A percentile compares a stretch with the other conserved stretches of the same genome.
Conservation (phyloP, 768 basidiomycete genomes). For the Postia placenta region DNA sequence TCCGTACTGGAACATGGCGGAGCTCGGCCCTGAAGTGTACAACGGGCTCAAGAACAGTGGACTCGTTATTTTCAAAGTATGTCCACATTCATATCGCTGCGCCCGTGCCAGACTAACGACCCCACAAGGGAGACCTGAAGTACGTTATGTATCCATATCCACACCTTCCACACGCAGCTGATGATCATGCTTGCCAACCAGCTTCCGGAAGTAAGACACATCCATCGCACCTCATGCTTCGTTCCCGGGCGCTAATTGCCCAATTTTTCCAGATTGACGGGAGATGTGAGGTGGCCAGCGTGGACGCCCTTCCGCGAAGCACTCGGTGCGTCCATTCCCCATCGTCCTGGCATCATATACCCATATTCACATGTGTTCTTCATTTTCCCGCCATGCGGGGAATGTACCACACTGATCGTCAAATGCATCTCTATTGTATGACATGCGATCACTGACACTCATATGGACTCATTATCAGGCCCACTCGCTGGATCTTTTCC, state of each 20-base stretch:
- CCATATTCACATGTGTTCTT: not conserved
- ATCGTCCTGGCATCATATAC: not conserved
- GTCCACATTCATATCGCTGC: not conserved
- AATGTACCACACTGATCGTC: no score
- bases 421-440: no score
- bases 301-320: conserved; percentile 71
- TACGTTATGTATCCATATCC: conserved; percentile 31
- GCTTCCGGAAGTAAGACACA: conserved; percentile 74
- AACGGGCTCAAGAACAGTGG: conserved; percentile 44
- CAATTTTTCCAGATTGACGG: conserved; percentile 56
- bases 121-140: conserved; percentile 80
- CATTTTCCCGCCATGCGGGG: not conserved
- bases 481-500: conserved; percentile 77
- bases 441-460: not conserved
- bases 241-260: not conserved
- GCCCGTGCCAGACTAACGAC: not conserved
- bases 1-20: conserved; percentile 72
- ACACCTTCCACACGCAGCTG: not conserved
- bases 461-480: no score
- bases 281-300: conserved; percentile 84
- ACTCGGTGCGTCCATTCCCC: conserved; percentile 49
- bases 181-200: conserved; percentile 19
- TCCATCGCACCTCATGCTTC: not conserved
- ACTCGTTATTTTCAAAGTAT: conserved; percentile 82
- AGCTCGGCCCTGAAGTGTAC: conserved; percentile 46